phyloP scores from a whole-genome alignment of 2,329 filamentous ascomycete species.

The Venturia asperata region DNA sequence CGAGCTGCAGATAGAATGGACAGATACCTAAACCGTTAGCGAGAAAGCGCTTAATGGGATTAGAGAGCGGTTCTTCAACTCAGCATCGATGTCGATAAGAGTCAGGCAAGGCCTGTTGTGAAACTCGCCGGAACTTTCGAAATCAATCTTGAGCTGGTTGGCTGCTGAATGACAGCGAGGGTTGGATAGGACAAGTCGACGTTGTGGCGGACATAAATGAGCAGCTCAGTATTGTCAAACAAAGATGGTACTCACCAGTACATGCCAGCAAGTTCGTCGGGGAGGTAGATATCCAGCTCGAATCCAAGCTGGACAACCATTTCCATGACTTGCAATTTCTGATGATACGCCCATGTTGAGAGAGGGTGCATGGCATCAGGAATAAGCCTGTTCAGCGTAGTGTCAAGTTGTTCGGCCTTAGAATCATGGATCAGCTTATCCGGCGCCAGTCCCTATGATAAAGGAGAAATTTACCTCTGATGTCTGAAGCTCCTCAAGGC shows the following conservation, averaged over 20 bases:
- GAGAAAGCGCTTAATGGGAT: not conserved
- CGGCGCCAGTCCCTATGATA: not conserved
- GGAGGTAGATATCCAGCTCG: conserved; percentile 82
- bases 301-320: conserved; percentile 87
- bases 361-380: conserved; percentile 35
- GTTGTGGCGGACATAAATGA: no score
- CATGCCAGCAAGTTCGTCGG: conserved; percentile 78
- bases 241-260: conserved; percentile 53
- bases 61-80: not conserved
- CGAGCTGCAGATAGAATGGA: conserved; percentile 7
- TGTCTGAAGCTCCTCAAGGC: conserved; percentile 85
- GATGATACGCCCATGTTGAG: conserved; percentile 77
- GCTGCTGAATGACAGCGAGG: not conserved
- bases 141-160: not conserved
- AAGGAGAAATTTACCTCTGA: conserved; percentile 36
- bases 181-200: no score
- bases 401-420: conserved; percentile 62
- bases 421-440: not conserved
- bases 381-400: conserved; percentile 54
- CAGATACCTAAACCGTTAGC: conserved; percentile 3
- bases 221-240: no score
- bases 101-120: not conserved
- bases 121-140: not conserved
- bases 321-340: conserved; percentile 84
- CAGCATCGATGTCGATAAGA: not conserved